Evolutionary conservation across 2,329 filamentous ascomycete genomes (phyloP), one percentile per base, ranked within the genome.

Genomic region (Cladorrhinum sp.): DNA sequence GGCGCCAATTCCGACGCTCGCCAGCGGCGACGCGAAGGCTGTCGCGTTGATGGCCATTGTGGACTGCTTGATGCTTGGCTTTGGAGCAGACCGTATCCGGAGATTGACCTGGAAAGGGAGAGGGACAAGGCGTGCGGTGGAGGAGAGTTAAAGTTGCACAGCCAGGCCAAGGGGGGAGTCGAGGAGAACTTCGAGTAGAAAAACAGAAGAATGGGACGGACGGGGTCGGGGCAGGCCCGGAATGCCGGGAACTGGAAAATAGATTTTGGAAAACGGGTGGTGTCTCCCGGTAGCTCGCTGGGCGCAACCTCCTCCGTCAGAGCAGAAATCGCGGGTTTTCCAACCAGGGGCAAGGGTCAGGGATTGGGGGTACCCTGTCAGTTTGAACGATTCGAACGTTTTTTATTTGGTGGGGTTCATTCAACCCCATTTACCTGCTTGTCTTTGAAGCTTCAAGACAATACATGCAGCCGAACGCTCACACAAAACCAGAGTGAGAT

Each of bases 21-120:
- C 87, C 73, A 88, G 74, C 54, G 88, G 86, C 73, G 89, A 91
- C 70, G 84, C 83, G 69, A 91, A 88, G 74, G 69, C 72, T 36
- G 83, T 87, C 69, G 84, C 83, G 74, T 89, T 89, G 69, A 84
- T 76, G 68, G 80, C 81, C 82, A 84, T 84, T 49, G 55, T 53
- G 42, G 42, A 16, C 42, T 46, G 42, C 42, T 46, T 46, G 42
- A 8, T 46, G 63, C 58, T 18, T 39, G 50, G 24, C 28, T 30
- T 10, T 48, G 36, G 30, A 33, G 56, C 39, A 46, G 42, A 46
- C 42, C 42, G 42, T 46, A 18, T 46, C 42, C 42, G 42, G 42
- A 46, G 18, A 46, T 46, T 46, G 42, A 46, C 42, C 42, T 46
- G 4, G 42, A 16, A 46, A 16, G 42, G 42, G 42, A 20, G 30